Evolutionary conservation across 352 stramenopile species (phyloP).

Genomic region (Phytophthora citrophthora): DNA sequence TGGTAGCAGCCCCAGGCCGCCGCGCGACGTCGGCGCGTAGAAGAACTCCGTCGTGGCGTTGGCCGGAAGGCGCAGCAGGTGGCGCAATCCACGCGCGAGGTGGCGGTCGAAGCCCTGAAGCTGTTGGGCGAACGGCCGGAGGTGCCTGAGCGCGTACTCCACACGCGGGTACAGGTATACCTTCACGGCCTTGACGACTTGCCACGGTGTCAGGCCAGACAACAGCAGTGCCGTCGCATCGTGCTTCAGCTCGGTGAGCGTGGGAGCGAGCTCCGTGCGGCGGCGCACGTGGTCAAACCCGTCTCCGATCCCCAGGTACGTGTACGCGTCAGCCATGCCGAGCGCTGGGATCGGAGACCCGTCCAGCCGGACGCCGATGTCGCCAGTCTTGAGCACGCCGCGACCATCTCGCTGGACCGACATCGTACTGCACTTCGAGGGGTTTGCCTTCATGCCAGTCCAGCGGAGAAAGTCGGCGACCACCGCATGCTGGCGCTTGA

Average conservation of each 20-base stretch:
- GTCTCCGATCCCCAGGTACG: not conserved
- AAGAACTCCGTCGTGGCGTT: constrained; percentile 13
- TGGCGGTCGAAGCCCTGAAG: constrained; percentile 8
- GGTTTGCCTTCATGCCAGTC: not conserved
- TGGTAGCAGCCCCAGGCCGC: constrained; percentile 2
- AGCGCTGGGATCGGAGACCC: too few relatives aligned
- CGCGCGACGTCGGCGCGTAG: constrained; percentile 16
- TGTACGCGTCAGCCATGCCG: not conserved
- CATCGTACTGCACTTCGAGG: not conserved
- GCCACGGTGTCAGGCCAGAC: not conserved
- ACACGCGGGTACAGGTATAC: constrained; percentile 7
- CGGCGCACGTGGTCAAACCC: not conserved
- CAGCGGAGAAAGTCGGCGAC: not conserved
- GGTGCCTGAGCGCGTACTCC: constrained; percentile 12
- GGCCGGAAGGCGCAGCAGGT: constrained; percentile 6
- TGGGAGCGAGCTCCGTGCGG: not conserved
- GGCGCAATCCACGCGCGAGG: constrained; percentile 1
- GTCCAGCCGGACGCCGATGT: not conserved
- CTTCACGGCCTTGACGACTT: not conserved
- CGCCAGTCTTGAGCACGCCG: not conserved
- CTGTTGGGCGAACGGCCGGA: not conserved
- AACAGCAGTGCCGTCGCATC: not conserved
- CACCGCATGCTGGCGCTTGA: constrained; percentile 2
- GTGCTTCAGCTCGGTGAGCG: not conserved
- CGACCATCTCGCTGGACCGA: not conserved